Percentiles rank a stretch among this genome's conserved stretches.
Conservation (phyloP, 2,329 filamentous ascomycete genomes). For the Penicillium freii region DNA sequence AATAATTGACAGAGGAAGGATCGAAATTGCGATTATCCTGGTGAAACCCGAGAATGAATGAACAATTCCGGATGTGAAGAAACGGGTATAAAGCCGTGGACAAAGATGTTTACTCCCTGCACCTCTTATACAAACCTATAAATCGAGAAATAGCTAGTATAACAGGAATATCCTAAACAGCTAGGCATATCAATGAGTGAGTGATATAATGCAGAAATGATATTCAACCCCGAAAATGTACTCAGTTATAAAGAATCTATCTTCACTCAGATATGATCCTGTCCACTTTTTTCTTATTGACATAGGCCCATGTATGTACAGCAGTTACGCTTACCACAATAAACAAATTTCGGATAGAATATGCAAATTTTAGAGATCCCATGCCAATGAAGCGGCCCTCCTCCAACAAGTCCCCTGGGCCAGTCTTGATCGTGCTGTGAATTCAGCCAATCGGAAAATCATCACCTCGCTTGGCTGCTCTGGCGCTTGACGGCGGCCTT, state of each 20-base stretch:
- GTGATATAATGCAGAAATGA: not conserved
- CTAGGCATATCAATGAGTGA: not conserved
- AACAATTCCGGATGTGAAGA: not conserved
- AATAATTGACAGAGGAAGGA: not conserved
- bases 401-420: not conserved
- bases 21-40: not conserved
- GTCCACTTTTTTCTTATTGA: not conserved
- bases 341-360: not conserved
- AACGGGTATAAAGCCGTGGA: not conserved
- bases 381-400: not conserved
- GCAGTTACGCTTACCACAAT: not conserved
- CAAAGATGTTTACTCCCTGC: not conserved
- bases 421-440: not conserved
- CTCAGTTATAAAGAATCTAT: not conserved
- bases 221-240: not conserved
- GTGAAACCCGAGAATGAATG: not conserved
- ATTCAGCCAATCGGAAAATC: not conserved
- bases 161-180: not conserved
- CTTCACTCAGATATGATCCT: not conserved
- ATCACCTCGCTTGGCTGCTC: not conserved
- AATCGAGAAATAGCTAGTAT: not conserved
- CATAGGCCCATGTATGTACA: not conserved
- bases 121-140: not conserved
- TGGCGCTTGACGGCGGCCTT: not conserved
- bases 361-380: not conserved